Conservation (phyloP, 345 rosid species). For the Atalantia buxifolia region DNA sequence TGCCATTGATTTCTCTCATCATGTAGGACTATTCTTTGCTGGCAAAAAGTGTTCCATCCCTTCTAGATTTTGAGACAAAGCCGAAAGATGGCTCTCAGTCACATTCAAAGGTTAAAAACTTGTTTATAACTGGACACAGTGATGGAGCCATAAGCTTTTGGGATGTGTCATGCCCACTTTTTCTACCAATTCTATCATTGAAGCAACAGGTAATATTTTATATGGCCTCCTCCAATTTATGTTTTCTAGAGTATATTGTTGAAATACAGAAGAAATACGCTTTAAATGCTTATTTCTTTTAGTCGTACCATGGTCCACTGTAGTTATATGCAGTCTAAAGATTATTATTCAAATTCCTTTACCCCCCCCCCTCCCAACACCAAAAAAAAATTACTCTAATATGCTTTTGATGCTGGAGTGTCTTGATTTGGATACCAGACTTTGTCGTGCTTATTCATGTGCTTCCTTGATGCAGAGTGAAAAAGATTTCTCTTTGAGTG, state of each 20-base stretch:
- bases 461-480: slow-evolving; percentile 51
- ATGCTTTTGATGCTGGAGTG: neutral
- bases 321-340: no score
- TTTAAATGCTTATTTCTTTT: neutral
- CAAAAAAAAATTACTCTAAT: no score
- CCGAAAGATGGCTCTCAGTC: slow-evolving; percentile 47
- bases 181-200: slow-evolving; percentile 52
- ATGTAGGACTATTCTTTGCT: slow-evolving; percentile 58
- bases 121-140: slow-evolving; percentile 80
- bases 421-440: no score
- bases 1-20: slow-evolving; percentile 9
- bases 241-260: neutral
- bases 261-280: neutral
- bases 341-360: neutral
- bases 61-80: slow-evolving; percentile 53
- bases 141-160: slow-evolving; percentile 82
- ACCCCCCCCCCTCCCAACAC: accelerated
- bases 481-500: slow-evolving; percentile 60
- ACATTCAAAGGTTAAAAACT: slow-evolving; percentile 56
- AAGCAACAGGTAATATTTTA: slow-evolving; percentile 68
- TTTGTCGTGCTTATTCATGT: neutral
- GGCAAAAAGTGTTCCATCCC: slow-evolving; percentile 49
- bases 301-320: neutral
- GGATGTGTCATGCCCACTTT: slow-evolving; percentile 74
- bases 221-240: neutral